Base-by-base conservation (phyloP, 441 rosid species). In the Brassica balearica region DNA sequence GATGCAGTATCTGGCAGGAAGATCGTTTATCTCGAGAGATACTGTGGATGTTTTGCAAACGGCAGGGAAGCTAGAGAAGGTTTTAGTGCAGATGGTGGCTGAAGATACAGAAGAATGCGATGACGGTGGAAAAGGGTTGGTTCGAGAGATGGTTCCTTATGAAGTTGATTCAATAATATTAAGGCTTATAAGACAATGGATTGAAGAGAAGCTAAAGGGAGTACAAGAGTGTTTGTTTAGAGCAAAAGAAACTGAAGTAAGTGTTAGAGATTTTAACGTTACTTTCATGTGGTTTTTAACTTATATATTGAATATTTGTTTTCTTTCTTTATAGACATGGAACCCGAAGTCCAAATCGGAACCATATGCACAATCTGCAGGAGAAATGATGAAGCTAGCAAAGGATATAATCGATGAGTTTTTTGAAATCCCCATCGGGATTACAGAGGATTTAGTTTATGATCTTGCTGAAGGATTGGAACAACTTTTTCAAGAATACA, bases 261-360 rank as follows among this genome's bases (percentile, higher is more conserved):
- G 88, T 81, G 63, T 32, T 10, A 3, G 15, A 51, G 17, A 51
- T n/a, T n/a, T 51, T 14, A 48, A 23, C 22, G 0, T 62, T 68
- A 25, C 53, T 29, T 51, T 68, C 20, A 11, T 23, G 43, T 8
- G 2, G 10, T 12, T 1, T 14, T n/a, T 15, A 46, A 15, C 25
- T 62, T 3, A 66, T 9, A 1, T 9, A 1, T 51, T 68, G 19
- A 25, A 27, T 34, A 29, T 65, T 69, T 55, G 59, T 10, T 15
- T 55, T 27, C 7, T 69, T n/a, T 69, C 5, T 20, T 65, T 71
- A 56, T 80, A 95, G 99, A 93, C 93, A 8, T 95, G 98, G 99
- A 93, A 93, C 75, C 95, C 94, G 0, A 93, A 90, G 79, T 93
- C 97, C 25, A 95, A 93, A 82, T 86, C 90, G 2, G 97, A 93